Base-by-base conservation (phyloP, 805 yeast genomes). In the Saccharomyces cerevisiae region DNA sequence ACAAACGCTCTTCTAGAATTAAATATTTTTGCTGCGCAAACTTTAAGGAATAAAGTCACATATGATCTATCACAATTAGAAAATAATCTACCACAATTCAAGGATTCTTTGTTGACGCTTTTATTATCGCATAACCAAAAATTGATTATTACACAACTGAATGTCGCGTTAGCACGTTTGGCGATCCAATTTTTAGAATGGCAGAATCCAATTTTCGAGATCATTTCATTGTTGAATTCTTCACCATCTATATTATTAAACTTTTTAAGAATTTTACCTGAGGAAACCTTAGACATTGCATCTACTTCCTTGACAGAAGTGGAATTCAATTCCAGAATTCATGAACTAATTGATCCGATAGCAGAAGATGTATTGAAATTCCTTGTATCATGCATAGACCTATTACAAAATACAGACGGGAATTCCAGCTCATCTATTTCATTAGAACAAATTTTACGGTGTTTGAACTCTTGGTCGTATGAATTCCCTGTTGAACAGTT, bases 11-110 rank as follows among this genome's bases (percentile, higher is more conserved):
- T 80, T 3, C 59, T 82, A 47, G 88, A 85, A 64, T 72, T 86
- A 51, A 83, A 83, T 62, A 75, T 94, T 63, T 94, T 95, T 73
- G 85, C 92, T 14, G 86, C 97, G 0, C 99, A 95, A 68, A 94
- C 99, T 0, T 72, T 94, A 57, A 76, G 97, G 57, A 84, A 91
- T 47, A 91, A 80, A 62, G 79, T 89, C 51, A 86, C 87, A 11
- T 91, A 88, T 68, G 98, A 94, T 70, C 74, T 92, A 59, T 74
- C 78, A 52, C 98, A 94, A 70, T 71, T 94, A 4, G 74, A 70
- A 26, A 79, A 76, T 4, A 75, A 82, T n/a, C 70, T 83, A 51
- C 61, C 71, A 17, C 79, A 77, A n/a, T 76, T 94, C 55, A 88
- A 89, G 64, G 79, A 81, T 53, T 80, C 90, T 1, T 65, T 91